phyloP scores from a whole-genome alignment of 2,329 filamentous ascomycete species.

The Aspergillus quadricinctus region DNA sequence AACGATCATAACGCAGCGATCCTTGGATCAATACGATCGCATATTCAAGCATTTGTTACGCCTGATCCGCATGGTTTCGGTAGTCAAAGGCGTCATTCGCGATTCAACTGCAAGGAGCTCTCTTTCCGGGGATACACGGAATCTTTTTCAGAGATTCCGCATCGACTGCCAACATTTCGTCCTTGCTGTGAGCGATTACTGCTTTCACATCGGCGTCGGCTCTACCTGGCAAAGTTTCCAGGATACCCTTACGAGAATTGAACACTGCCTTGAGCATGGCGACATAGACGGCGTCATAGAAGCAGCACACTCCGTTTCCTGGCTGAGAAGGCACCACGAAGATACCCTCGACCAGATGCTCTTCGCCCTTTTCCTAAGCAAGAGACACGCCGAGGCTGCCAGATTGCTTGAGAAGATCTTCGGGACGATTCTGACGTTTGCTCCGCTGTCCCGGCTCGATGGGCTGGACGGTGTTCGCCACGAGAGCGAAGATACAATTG shows the following conservation, averaged over 20 bases:
- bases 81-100: constrained; percentile 62
- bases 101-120: constrained; percentile 45
- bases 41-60: constrained; percentile 78
- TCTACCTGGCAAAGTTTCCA: constrained; percentile 70
- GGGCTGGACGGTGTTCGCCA: constrained; percentile 39
- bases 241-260: constrained; percentile 58
- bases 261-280: constrained; percentile 51
- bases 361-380: constrained; percentile 67
- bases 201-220: constrained; percentile 72
- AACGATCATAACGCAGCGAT: constrained; percentile 65
- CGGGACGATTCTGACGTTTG: constrained; percentile 65
- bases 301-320: constrained; percentile 58
- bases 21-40: constrained; percentile 75
- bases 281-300: constrained; percentile 46
- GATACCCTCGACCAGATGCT: constrained; percentile 70
- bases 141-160: constrained; percentile 58
- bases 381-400: constrained; percentile 68
- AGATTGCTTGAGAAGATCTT: constrained; percentile 75
- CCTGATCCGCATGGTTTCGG: constrained; percentile 72
- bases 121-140: constrained; percentile 31
- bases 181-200: constrained; percentile 66
- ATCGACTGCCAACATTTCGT: constrained; percentile 79
- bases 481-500: constrained; percentile 37
- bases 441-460: constrained; percentile 37
- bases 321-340: constrained; percentile 67